Evolutionary conservation across 495 filamentous ascomycete species (phyloP).

Genomic region (Glarea lozoyensis): DNA sequence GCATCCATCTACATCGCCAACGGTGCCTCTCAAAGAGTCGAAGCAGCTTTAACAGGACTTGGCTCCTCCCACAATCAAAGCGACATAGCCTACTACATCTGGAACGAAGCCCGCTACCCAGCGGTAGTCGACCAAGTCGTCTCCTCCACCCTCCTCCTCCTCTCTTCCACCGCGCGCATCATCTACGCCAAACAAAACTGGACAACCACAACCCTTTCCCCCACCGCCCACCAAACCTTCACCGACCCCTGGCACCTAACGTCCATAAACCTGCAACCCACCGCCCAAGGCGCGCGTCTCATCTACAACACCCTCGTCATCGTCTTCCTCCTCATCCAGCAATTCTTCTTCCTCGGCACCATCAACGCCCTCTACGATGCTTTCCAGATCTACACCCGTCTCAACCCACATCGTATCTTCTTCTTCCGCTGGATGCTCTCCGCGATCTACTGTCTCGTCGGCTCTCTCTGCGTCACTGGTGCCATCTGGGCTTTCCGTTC

Average conservation of each 20-base stretch:
- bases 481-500: constrained; percentile 42
- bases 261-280: constrained; percentile 34
- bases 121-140: constrained; percentile 30
- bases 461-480: constrained; percentile 35
- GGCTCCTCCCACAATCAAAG: constrained; percentile 30
- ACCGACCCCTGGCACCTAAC: constrained; percentile 33
- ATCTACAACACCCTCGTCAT: constrained; percentile 45
- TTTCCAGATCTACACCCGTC: constrained; percentile 33
- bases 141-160: constrained; percentile 18
- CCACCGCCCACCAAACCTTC: constrained; percentile 27
- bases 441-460: constrained; percentile 32
- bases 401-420: constrained; percentile 32
- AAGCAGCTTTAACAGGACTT: constrained; percentile 26
- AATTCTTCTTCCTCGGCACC: constrained; percentile 44
- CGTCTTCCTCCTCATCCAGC: constrained; percentile 38
- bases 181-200: constrained; percentile 28
- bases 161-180: constrained; percentile 28
- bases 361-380: constrained; percentile 32
- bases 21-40: constrained; percentile 29
- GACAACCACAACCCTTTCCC: constrained; percentile 18
- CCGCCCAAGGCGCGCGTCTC: constrained; percentile 36
- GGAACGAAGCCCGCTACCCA: constrained; percentile 44
- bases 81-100: constrained; percentile 34
- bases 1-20: constrained; percentile 31
- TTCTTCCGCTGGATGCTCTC: constrained; percentile 32